Evolutionary conservation across 2,329 filamentous ascomycete genomes (phyloP), one percentile per base, ranked within the genome.

Genomic region (Arthrobotrys iridis): DNA sequence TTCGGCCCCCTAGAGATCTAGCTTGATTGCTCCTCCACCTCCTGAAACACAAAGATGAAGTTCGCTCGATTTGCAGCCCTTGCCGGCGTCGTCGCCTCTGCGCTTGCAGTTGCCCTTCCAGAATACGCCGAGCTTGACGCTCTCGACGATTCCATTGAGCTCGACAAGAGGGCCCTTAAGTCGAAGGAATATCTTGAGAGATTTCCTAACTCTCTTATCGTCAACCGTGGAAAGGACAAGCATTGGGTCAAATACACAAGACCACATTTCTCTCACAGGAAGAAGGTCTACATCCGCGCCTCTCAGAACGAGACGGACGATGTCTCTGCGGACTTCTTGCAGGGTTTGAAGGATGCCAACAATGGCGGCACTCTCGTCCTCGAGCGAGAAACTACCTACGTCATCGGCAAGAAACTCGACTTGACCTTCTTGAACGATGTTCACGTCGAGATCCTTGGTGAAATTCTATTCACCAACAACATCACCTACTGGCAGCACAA

Each of bases 361-460:
- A 82, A 87, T 35, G 88, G 88, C 48, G 88, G 88, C 13, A 85
- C 86, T 2, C 81, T 89, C 2, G 83, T 87, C 41, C 80, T 89
- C 0, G 82, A 86, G 30, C 85, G 85, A 78, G 84, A 84, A 2
- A 81, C 87, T 79, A 86, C 83, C 0, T 89, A 86, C 78, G 81
- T 88, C 18, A 87, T 89, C 77, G 87, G 86, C 65, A 87, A 85
- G 80, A 87, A 86, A 68, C 81, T 89, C 10, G 86, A 88, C 76
- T 80, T 89, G 74, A 88, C 84, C 5, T 88, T 88, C 74, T 80
- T 88, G 64, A 82, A 88, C 58, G 83, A 88, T 63, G 82, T 89
- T 0, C 86, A 89, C 18, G 82, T 89, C 24, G 85, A 85, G 62
- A 83, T 88, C 40, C 87, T 89, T 67, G 88, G 88, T 28, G 86